Percentiles rank a stretch among this genome's conserved stretches.
phyloP scores from a whole-genome alignment of 2,329 filamentous ascomycete genomes.

The Nigrograna mackinnonii region DNA sequence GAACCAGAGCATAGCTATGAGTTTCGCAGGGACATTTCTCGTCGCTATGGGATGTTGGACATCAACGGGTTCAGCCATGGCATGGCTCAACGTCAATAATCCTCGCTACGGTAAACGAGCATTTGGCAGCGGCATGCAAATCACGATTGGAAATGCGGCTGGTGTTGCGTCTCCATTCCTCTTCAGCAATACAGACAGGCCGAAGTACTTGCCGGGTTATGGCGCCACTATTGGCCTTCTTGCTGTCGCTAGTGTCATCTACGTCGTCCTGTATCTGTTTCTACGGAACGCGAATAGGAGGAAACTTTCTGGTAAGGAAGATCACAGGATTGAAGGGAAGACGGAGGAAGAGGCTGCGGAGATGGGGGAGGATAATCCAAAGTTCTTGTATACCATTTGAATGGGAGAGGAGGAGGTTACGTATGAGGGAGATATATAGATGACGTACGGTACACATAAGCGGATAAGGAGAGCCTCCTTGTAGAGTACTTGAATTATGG shows the following conservation, averaged over 20 bases:
- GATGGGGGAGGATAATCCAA: neutral
- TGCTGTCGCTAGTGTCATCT: neutral
- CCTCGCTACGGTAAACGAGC: constrained; percentile 35
- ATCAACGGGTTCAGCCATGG: constrained; percentile 25
- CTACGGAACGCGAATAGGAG: neutral
- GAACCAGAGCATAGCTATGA: neutral
- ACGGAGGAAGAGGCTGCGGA: neutral
- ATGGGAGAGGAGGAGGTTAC: no score
- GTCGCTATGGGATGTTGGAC: constrained; percentile 31
- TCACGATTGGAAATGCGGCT: constrained; percentile 26
- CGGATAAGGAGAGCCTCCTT: no score
- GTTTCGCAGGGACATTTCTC: constrained; percentile 29
- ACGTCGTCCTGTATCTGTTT: neutral
- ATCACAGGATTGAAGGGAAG: neutral
- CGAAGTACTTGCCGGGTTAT: neutral
- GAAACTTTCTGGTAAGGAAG: neutral
- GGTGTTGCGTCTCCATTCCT: constrained; percentile 1
- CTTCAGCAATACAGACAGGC: neutral
- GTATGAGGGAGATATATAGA: no score
- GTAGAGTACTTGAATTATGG: no score
- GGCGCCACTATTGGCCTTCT: neutral
- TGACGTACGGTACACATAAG: no score
- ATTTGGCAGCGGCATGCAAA: constrained; percentile 29
- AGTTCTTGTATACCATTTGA: constrained; percentile 1
- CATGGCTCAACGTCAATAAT: constrained; percentile 32